phyloP scores from a whole-genome alignment of 495 filamentous ascomycete genomes.

The Hypoxylon cercidicola region DNA sequence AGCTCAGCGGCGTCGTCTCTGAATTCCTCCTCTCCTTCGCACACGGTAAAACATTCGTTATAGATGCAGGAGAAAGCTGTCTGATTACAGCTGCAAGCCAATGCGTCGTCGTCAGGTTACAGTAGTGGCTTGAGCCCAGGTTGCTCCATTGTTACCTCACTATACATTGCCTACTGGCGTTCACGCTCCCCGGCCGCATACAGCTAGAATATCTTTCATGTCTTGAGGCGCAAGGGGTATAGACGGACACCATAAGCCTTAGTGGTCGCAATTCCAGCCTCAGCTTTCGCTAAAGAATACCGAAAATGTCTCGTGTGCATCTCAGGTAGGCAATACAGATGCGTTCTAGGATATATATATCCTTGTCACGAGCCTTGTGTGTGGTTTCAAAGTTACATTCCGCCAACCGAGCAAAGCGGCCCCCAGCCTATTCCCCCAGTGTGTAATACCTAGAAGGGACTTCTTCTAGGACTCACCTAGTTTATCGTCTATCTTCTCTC shows the following conservation, averaged over 20 bases:
- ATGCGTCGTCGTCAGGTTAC: slow-evolving; percentile 28
- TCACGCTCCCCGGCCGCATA: slow-evolving; percentile 19
- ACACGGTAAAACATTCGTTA: slow-evolving; percentile 12
- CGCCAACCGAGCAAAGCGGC: slow-evolving; percentile 24
- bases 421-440: slow-evolving; percentile 21
- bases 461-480: not conserved
- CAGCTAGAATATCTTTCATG: slow-evolving; percentile 15
- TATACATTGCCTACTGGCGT: slow-evolving; percentile 13
- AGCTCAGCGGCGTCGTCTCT: slow-evolving; percentile 13
- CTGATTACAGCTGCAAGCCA: slow-evolving; percentile 12
- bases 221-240: slow-evolving; percentile 20
- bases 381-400: slow-evolving; percentile 32
- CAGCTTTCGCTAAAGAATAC: slow-evolving; percentile 28
- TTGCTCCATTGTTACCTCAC: slow-evolving; percentile 38
- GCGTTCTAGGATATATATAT: slow-evolving; percentile 17
- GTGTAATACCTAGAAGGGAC: slow-evolving; percentile 10
- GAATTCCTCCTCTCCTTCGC: slow-evolving; percentile 1
- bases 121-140: slow-evolving; percentile 39
- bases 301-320: slow-evolving; percentile 13
- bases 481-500: slow-evolving; percentile 1
- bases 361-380: slow-evolving; percentile 38
- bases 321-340: slow-evolving; percentile 11
- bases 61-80: slow-evolving; percentile 23
- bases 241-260: slow-evolving; percentile 29
- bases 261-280: slow-evolving; percentile 10